These are phyloP conservation scores for Exophiala alcalophila DNA, from an alignment of 2,329 filamentous ascomycete species.

Conservation along the genomic window DNA sequence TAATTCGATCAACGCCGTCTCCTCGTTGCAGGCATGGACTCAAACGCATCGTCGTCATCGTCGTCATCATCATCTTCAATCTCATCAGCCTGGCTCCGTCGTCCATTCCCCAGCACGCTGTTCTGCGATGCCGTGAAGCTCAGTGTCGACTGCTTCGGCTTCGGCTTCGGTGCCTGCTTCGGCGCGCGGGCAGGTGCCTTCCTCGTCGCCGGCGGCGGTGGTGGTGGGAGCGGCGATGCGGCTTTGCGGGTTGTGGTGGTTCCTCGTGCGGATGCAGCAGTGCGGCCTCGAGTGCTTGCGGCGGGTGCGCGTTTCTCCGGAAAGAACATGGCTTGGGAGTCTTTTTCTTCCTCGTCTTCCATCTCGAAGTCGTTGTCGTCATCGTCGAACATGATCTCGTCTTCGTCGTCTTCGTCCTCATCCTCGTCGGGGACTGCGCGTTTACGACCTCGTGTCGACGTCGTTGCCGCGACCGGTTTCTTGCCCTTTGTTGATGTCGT, in stretches of 20 bases:
- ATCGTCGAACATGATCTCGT: constrained; percentile 41
- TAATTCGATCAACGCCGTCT: constrained; percentile 23
- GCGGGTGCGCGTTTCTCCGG: constrained; percentile 22
- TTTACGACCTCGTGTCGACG: constrained; percentile 33
- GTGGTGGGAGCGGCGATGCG: not conserved
- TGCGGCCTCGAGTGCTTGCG: constrained; percentile 17
- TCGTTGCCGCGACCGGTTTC: constrained; percentile 32
- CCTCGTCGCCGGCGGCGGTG: constrained; percentile 17
- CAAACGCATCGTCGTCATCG: constrained; percentile 47
- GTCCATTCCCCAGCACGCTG: constrained; percentile 29
- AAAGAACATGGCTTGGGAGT: constrained; percentile 32
- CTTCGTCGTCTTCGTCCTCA: constrained; percentile 36
- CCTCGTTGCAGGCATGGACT: constrained; percentile 35
- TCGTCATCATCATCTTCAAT: constrained; percentile 30
- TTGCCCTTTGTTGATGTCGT: constrained; percentile 36
- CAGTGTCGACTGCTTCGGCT: constrained; percentile 39
- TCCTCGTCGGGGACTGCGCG: constrained; percentile 32
- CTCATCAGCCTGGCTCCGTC: constrained; percentile 35
- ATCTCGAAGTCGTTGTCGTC: constrained; percentile 39
- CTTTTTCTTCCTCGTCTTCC: constrained; percentile 34
- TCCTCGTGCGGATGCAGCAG: constrained; percentile 19
- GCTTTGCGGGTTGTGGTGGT: too few relatives aligned
- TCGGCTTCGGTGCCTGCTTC: constrained; percentile 22
- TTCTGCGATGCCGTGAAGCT: constrained; percentile 42
- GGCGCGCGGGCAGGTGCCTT: constrained; percentile 41